Conservation (phyloP, 768 basidiomycete genomes). For the Sporobolomyces roseus region DNA sequence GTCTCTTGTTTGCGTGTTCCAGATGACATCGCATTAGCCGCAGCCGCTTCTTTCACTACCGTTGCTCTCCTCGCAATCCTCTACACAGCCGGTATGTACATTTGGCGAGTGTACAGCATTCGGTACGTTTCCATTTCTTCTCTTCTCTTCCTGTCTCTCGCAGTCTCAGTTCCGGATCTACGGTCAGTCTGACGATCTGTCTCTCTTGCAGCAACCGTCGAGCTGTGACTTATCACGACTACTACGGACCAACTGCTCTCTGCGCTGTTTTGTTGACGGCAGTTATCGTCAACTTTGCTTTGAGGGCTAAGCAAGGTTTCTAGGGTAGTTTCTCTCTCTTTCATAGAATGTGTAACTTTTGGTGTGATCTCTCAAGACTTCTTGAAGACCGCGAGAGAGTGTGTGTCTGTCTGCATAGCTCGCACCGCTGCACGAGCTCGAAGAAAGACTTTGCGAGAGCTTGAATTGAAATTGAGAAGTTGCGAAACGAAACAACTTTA, state of each 20-base stretch:
- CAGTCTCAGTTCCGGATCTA: no score
- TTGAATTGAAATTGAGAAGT: no score
- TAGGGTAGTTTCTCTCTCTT: constrained; percentile 1
- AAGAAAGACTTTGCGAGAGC: no score
- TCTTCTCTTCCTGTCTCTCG: no score
- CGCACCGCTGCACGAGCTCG: no score
- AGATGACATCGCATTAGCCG: constrained; percentile 67
- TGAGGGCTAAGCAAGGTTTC: constrained; percentile 52
- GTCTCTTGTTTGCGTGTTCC: constrained; percentile 47
- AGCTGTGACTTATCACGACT: constrained; percentile 81
- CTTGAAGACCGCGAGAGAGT: no score
- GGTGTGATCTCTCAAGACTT: no score
- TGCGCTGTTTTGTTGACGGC: constrained; percentile 67
- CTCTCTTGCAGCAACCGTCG: constrained; percentile 52
- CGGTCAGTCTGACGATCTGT: neutral
- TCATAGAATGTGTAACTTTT: no score
- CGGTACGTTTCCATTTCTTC: constrained; percentile 47
- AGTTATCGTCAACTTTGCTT: constrained; percentile 67
- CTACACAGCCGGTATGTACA: constrained; percentile 77
- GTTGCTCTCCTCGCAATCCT: constrained; percentile 83
- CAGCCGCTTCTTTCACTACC: constrained; percentile 81
- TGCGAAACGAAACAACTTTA: no score
- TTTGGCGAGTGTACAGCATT: constrained; percentile 67
- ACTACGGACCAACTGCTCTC: constrained; percentile 62
- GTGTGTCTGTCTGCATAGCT: neutral